phyloP scores from a whole-genome alignment of 441 rosid genomes.

The Gossypium lobatum region DNA sequence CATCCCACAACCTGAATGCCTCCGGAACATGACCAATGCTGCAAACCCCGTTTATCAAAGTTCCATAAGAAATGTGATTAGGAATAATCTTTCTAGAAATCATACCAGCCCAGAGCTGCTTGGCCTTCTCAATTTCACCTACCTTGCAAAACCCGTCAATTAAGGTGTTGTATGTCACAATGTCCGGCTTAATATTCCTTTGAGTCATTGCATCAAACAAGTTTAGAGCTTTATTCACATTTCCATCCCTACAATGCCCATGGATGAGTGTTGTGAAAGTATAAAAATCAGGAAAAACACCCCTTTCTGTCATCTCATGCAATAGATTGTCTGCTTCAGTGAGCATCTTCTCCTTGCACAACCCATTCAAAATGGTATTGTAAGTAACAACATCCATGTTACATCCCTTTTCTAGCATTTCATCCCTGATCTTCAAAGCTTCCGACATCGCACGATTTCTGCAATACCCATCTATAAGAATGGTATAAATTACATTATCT shows the following conservation, averaged over 20 bases:
- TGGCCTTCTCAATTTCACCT: conserved; percentile 59
- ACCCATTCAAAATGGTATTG: conserved; percentile 64
- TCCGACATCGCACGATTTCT: conserved; percentile 47
- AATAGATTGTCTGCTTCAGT: conserved; percentile 59
- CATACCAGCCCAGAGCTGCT: conserved; percentile 60
- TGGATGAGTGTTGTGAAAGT: conserved; percentile 71
- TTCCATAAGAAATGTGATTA: conserved; percentile 57
- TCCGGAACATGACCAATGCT: conserved; percentile 47
- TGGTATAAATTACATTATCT: conserved; percentile 64
- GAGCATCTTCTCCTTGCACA: conserved; percentile 68
- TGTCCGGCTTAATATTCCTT: conserved; percentile 59
- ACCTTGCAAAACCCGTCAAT: conserved; percentile 74
- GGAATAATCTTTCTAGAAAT: conserved; percentile 40
- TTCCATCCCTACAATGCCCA: conserved; percentile 74
- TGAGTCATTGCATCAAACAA: conserved; percentile 52
- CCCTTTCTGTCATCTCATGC: conserved; percentile 59
- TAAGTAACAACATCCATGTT: conserved; percentile 65
- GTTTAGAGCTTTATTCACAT: conserved; percentile 49
- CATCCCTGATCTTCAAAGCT: conserved; percentile 59
- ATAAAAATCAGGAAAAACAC: conserved; percentile 59
- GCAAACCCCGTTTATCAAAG: conserved; percentile 64
- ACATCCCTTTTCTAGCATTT: conserved; percentile 68
- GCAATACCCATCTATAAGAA: conserved; percentile 73
- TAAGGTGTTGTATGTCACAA: conserved; percentile 71
- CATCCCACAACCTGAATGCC: conserved; percentile 71